phyloP scores from a whole-genome alignment of 208 protist species.

The Blastocrithidia nonstop region DNA sequence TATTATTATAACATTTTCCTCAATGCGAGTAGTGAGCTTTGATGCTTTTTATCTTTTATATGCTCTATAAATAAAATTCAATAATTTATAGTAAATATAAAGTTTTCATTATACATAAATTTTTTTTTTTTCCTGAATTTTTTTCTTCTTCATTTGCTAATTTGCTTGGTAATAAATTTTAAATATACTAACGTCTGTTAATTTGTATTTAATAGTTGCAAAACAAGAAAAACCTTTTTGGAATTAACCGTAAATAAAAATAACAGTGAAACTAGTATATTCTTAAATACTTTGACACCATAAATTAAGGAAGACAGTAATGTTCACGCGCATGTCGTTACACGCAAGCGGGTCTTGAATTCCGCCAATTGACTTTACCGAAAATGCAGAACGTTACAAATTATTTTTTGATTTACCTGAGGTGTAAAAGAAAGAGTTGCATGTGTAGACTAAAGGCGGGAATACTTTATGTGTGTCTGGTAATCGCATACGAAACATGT shows the following conservation, averaged over 20 bases:
- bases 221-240: neutral
- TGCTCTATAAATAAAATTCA: no score
- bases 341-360: conserved; percentile 49
- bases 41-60: no score
- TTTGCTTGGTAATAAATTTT: no score
- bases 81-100: conserved; percentile 4
- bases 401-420: conserved; percentile 57
- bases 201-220: no score
- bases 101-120: neutral
- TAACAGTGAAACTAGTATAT: no score
- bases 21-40: no score
- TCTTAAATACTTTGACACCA: no score
- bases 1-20: no score
- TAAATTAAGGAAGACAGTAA: no score
- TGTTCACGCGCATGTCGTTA: conserved; percentile 29
- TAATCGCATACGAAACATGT: conserved; percentile 16
- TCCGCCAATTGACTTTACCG: conserved; percentile 49
- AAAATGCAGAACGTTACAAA: conserved; percentile 36
- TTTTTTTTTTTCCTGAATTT: conserved; percentile 3
- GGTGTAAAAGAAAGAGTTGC: conserved; percentile 46
- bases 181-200: no score
- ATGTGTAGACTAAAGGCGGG: conserved; percentile 43
- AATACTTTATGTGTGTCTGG: conserved; percentile 47
- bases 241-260: neutral
- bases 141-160: conserved; percentile 5